These are phyloP conservation scores for Verbena officinalis DNA, from an alignment of 257 asterid genomes.

Conservation along the genomic window DNA sequence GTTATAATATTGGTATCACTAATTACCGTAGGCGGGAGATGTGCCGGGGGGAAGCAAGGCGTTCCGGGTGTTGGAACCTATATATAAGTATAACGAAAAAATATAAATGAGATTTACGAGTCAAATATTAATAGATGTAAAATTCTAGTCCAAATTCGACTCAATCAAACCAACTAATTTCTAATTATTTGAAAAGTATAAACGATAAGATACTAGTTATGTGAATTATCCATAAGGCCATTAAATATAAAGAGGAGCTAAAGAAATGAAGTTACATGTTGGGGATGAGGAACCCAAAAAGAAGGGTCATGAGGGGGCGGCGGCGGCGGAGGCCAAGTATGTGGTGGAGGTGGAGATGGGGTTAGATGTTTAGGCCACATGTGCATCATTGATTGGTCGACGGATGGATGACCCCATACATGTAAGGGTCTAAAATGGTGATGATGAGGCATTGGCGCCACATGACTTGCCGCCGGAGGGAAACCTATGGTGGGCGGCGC, in stretches of 20 bases:
- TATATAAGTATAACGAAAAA: background rate
- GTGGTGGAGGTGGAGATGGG: constrained; percentile 44
- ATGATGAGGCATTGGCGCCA: constrained; percentile 45
- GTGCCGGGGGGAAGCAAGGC: constrained; percentile 66
- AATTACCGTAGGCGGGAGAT: constrained; percentile 53
- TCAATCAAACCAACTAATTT: no score
- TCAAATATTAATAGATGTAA: no score
- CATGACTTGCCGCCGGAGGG: constrained; percentile 45
- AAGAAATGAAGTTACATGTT: constrained; percentile 43
- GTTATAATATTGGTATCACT: no score
- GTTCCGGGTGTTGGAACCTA: constrained; percentile 68
- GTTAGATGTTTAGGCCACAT: constrained; percentile 80
- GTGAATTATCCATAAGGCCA: no score
- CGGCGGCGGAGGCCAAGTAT: constrained; percentile 38
- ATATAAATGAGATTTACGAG: no score
- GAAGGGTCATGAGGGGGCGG: constrained; percentile 49
- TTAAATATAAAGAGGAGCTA: no score
- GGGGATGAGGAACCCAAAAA: constrained; percentile 67
- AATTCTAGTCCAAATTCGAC: no score
- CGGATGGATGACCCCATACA: constrained; percentile 96
- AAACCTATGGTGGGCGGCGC: constrained; percentile 56
- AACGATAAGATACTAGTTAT: no score
- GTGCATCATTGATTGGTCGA: constrained; percentile 75
- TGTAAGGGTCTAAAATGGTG: constrained; percentile 89
- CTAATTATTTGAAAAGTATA: no score